Base-by-base conservation (phyloP, 1,139 yeast species). In the Schwanniomyces etchellsii region DNA sequence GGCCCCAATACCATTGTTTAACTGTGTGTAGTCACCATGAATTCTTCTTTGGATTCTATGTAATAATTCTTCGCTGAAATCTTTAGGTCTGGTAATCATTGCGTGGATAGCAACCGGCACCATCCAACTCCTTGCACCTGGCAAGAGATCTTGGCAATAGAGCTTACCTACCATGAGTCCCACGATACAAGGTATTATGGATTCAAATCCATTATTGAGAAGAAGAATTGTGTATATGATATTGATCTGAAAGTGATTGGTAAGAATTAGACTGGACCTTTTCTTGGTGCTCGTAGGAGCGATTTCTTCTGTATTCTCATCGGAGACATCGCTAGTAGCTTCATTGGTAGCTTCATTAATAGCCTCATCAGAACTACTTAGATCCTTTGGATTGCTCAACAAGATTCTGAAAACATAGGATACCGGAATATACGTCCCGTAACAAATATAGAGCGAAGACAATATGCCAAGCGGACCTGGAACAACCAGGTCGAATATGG, bases 391-490 rank as follows among this genome's bases (percentile, higher is more conserved):
- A 26, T 50, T 49, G 7, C 49, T 31, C 35, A 71, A 43, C 24
- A 61, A 47, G 14, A 80, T 52, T 41, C 72, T 74, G 52, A 81
- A 77, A 43, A 64, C 64, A 53, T 79, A 82, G 11, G 74, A 66
- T 1, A 70, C 62, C 0, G 94, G 94, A 3, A 81, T 72, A 36
- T 61, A 58, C 10, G 63, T 57, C 25, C 73, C 72, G 49, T 74
- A 78, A 32, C 79, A 71, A 14, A 76, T 70, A 35, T 80, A 60
- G 23, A 81, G 50, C 2, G 82, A 77, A 33, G 81, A 74, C 5
- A 81, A 28, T 1, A 81, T 45, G 0, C 81, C 79, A 22, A 79
- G 60, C 2, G 89, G 86, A 0, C 93, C 93, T 0, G 85, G 63
- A 2, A 48, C 40, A 11, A 60, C 57, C 24, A 55, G 49, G 40